Conservation (phyloP, 2,329 filamentous ascomycete genomes). For the Monilinia polystroma region DNA sequence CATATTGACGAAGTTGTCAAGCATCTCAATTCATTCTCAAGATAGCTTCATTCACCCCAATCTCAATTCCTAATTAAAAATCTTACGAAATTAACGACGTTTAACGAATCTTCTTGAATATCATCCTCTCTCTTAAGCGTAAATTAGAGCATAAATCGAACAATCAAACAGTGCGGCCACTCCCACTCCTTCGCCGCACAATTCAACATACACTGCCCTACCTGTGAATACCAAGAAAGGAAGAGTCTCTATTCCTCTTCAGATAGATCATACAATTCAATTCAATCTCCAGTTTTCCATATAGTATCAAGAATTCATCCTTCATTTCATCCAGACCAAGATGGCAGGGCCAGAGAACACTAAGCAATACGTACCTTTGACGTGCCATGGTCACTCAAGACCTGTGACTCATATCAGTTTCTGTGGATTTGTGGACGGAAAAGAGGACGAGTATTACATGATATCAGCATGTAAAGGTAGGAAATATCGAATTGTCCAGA, state of each 20-base stretch:
- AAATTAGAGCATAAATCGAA: conserved; percentile 3
- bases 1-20: conserved; percentile 3
- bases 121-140: conserved; percentile 12
- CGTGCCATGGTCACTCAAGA: conserved; percentile 73
- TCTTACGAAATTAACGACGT: conserved; percentile 38
- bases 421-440: conserved; percentile 54
- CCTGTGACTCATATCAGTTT: conserved; percentile 73
- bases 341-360: conserved; percentile 37
- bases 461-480: conserved; percentile 71
- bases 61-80: conserved; percentile 26
- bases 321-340: conserved; percentile 9
- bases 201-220: neutral
- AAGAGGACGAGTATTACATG: conserved; percentile 67
- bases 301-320: neutral
- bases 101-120: conserved; percentile 40
- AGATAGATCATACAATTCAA: neutral
- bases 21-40: conserved; percentile 1
- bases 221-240: neutral
- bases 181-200: conserved; percentile 17
- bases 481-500: neutral
- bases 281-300: neutral
- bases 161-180: neutral
- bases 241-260: neutral
- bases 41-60: neutral
- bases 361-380: conserved; percentile 59